Evolutionary conservation across 805 yeast species (phyloP).

Genomic region (Sugiyamaella qingdaonensis): DNA sequence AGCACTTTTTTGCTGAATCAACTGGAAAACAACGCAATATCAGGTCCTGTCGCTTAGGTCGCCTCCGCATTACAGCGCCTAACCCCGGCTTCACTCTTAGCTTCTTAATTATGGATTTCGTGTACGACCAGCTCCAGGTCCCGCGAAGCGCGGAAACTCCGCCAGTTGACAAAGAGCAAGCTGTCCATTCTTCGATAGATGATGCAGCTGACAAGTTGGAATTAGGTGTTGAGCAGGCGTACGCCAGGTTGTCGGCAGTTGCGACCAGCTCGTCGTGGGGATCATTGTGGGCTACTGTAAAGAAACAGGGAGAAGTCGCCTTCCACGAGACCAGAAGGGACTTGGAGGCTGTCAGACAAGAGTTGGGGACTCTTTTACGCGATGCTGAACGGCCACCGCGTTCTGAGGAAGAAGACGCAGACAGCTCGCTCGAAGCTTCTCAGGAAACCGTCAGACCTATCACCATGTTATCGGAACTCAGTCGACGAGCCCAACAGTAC

Average conservation of each 20-base stretch:
- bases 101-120: conserved; percentile 18
- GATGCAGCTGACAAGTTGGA: conserved; percentile 27
- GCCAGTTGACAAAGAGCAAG: neutral
- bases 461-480: conserved; percentile 31
- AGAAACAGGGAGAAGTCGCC: conserved; percentile 28
- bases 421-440: conserved; percentile 8
- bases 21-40: too few species aligned
- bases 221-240: conserved; percentile 24
- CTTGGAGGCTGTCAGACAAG: conserved; percentile 20
- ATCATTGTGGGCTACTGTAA: conserved; percentile 29
- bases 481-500: conserved; percentile 51
- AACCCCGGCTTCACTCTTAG: neutral
- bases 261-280: conserved; percentile 20
- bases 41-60: too few species aligned
- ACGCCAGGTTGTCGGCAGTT: conserved; percentile 10
- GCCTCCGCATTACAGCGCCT: neutral
- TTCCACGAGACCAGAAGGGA: conserved; percentile 28
- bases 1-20: too few species aligned
- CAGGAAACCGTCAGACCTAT: conserved; percentile 11
- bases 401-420: neutral
- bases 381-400: neutral
- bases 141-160: conserved; percentile 9
- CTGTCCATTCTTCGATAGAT: conserved; percentile 19
- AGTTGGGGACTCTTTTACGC: conserved; percentile 2
- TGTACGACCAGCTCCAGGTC: conserved; percentile 19